Evolutionary conservation across 2,329 filamentous ascomycete species (phyloP), one percentile per base, ranked within the genome.

Genomic region (Sclerotinia borealis): DNA sequence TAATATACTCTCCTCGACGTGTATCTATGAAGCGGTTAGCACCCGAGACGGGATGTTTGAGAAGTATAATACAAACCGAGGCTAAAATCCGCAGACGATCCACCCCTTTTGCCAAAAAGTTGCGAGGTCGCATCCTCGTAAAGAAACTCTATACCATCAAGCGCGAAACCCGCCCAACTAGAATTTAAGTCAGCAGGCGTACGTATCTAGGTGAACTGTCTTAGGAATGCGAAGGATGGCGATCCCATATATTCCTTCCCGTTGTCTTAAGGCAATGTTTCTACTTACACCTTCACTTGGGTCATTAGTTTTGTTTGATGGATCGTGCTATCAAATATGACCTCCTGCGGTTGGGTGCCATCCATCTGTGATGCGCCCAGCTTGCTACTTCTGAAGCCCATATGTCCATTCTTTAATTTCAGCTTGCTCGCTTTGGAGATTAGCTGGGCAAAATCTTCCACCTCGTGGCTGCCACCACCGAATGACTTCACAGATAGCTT

Each of bases 101-200:
- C 90, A 15, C 89, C 89, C 61, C 83, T 81, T 72, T 91, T 93
- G 47, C 95, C 95, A 79, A 99, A 96, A 4, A 97, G 76, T 73
- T 97, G 92, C 61, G 82, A 89, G 1, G 90, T 89, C 19, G 85
- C 83, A 75, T 98, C 92, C 72, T 98, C 93, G 73, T 96, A 98
- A 64, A 90, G 81, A 76, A 99, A 98, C 75, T 98, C 93, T 25
- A 99, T 76, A 0, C 95, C 95, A 74, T 96, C 89, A 15, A 98
- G 73, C 4, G 88, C 88, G 64, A 81, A 79, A 2, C 90, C 92
- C 25, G 60, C 43, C 60, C 60, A 63, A 22, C 60, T 63, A 49
- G 2, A 58, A 37, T 15, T 2, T 9, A 43, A 48, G 31, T 63
- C 47, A 63, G 60, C 47, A 10, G 13, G 34, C 29, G n/a, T 34